Base-by-base conservation (phyloP, 768 basidiomycete species). In the Kwoniella sp. region DNA sequence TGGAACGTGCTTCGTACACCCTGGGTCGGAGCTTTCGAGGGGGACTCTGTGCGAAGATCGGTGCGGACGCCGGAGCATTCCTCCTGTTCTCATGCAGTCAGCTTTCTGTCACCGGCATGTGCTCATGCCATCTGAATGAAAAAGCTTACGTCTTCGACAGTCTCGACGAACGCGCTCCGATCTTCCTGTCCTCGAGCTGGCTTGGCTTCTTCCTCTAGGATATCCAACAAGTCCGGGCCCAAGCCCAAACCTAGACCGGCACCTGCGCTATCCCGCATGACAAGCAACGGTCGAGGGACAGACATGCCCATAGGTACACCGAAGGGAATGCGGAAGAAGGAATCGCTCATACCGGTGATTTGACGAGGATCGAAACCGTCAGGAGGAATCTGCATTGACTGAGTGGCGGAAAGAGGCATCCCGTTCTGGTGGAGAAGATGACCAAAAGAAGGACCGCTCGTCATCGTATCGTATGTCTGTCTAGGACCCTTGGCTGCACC, bases 141-240 rank as follows among this genome's bases (percentile, higher is more conserved):
- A n/a, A n/a, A n/a, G n/a, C 78, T 64, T 33, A 78, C 78, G 60
- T 79, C 78, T 60, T 74, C 72, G 10, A 79, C 67, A 19, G 77
- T 77, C 71, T 79, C 78, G 1, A 79, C 78, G 66, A 71, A 79
- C 9, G 78, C 78, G 49, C 77, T 77, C 8, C 73, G 30, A 25
- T 70, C 73, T 17, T 68, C 55, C 1, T 62, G 64, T 22, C 59
- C 68, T 30, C 59, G 22, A 5, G 58, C 51, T 2, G 55, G 53
- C 10, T 40, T 64, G 19, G 60, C 61, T 3, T 65, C 62, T 22
- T 59, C 55, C 22, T 67, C 67, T 19, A 68, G 62, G 22, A 71
- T 57, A 22, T 70, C 58, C 22, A 69, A 58, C 27, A 70, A 58
- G 40, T 66, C 53, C 21, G 63, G 57, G 40, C 63, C 67, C 15